phyloP scores from a whole-genome alignment of 768 basidiomycete genomes.

The Terana coerulea region DNA sequence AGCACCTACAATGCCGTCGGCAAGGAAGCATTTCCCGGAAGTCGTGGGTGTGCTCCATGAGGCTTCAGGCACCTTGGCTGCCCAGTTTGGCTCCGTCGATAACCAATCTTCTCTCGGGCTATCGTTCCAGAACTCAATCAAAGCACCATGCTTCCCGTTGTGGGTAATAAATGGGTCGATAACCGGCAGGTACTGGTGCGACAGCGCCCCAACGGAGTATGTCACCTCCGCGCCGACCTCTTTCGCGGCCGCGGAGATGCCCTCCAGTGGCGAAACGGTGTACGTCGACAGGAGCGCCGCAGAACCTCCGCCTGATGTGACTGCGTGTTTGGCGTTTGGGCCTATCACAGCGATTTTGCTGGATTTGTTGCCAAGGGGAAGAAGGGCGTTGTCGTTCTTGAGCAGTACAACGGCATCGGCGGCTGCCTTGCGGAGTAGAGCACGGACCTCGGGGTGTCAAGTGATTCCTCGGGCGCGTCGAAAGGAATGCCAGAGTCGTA shows the following conservation, averaged over 20 bases:
- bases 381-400: slow-evolving; percentile 51
- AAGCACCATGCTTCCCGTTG: slow-evolving; percentile 35
- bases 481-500: slow-evolving; percentile 53
- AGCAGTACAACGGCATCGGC: slow-evolving; percentile 55
- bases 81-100: slow-evolving; percentile 26
- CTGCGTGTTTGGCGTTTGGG: slow-evolving; percentile 51
- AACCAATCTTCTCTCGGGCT: slow-evolving; percentile 35
- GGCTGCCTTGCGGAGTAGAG: slow-evolving; percentile 47
- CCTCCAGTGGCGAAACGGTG: slow-evolving; percentile 54
- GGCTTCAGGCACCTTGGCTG: slow-evolving; percentile 18
- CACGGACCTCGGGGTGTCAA: slow-evolving; percentile 42
- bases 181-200: slow-evolving; percentile 47
- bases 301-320: slow-evolving; percentile 59
- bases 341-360: slow-evolving; percentile 60
- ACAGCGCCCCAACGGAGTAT: slow-evolving; percentile 40
- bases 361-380: slow-evolving; percentile 37
- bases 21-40: slow-evolving; percentile 33
- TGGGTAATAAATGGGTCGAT: slow-evolving; percentile 43
- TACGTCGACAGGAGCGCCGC: slow-evolving; percentile 50
- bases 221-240: slow-evolving; percentile 43
- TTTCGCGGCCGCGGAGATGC: slow-evolving; percentile 41
- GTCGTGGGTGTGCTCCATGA: slow-evolving; percentile 38
- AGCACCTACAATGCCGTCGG: slow-evolving; percentile 39
- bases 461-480: slow-evolving; percentile 41
- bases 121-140: slow-evolving; percentile 45